Evolutionary conservation across 352 stramenopile genomes (phyloP).

Genomic region (Blastocystis sp.): DNA sequence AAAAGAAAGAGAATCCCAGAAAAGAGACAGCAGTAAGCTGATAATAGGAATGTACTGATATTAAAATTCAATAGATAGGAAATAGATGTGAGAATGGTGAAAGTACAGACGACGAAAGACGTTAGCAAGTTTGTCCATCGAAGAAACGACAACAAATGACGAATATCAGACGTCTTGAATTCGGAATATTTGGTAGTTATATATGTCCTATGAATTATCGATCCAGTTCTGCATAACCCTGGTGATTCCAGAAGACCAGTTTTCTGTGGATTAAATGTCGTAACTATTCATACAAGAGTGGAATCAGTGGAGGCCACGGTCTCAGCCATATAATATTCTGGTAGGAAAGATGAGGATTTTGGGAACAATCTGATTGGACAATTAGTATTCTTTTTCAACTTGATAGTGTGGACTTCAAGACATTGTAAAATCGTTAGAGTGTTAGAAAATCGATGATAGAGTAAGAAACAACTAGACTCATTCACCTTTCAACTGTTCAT

Average conservation of each 20-base stretch:
- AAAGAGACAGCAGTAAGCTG: constrained; percentile 25
- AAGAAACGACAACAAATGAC: constrained; percentile 9
- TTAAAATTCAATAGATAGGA: neutral
- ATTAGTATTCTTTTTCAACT: no score
- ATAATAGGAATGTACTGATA: neutral
- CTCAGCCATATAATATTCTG: constrained; percentile 1
- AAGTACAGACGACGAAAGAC: neutral
- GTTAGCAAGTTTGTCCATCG: constrained; percentile 41
- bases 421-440: no score
- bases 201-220: neutral
- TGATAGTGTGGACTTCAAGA: no score
- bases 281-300: neutral
- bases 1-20: constrained; percentile 38
- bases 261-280: constrained; percentile 6
- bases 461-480: neutral
- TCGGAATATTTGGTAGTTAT: neutral
- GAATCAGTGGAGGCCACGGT: neutral
- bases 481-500: neutral
- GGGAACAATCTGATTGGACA: neutral
- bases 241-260: constrained; percentile 16
- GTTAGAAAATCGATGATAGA: no score
- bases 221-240: neutral
- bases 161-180: constrained; percentile 2
- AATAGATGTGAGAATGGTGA: neutral
- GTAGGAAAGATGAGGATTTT: neutral